phyloP scores from a whole-genome alignment of 352 stramenopile genomes.

The Globisporangium ultimum region DNA sequence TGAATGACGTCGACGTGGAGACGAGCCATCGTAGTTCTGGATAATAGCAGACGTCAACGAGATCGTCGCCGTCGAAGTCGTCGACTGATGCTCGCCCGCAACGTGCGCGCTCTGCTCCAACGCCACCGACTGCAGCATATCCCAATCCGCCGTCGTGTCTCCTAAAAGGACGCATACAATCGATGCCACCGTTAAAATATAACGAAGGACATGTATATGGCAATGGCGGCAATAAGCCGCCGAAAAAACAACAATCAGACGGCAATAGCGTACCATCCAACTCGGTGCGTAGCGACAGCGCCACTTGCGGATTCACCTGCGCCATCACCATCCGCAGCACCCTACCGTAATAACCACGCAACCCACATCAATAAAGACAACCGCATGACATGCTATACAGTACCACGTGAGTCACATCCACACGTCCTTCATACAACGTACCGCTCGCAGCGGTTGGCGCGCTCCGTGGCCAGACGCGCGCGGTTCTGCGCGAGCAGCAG shows the following conservation, averaged over 20 bases:
- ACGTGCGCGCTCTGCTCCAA: conserved; percentile 1
- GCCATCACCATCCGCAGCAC: conserved; percentile 17
- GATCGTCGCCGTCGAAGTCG: too few relatives aligned
- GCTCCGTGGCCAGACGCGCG: conserved; percentile 49
- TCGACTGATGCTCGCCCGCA: neutral
- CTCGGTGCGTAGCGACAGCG: conserved; percentile 13
- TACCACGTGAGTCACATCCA: neutral
- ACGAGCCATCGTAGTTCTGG: neutral
- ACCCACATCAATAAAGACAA: neutral
- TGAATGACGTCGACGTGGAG: conserved; percentile 9
- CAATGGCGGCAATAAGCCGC: too few relatives aligned
- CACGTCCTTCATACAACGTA: conserved; percentile 14
- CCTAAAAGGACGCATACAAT: neutral
- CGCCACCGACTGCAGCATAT: conserved; percentile 15
- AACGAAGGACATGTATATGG: neutral
- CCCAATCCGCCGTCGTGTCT: conserved; percentile 16
- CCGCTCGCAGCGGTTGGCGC: conserved; percentile 63
- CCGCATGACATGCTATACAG: neutral
- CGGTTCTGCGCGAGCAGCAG: conserved; percentile 72
- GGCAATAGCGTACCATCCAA: conserved; percentile 2
- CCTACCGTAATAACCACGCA: conserved; percentile 8
- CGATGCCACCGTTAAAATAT: neutral
- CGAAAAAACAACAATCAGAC: too few relatives aligned
- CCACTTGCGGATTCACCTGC: conserved; percentile 15
- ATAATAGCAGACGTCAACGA: conserved; percentile 6